Evolutionary conservation across 2,329 filamentous ascomycete genomes (phyloP).

Genomic region (Aschersonia sp.): DNA sequence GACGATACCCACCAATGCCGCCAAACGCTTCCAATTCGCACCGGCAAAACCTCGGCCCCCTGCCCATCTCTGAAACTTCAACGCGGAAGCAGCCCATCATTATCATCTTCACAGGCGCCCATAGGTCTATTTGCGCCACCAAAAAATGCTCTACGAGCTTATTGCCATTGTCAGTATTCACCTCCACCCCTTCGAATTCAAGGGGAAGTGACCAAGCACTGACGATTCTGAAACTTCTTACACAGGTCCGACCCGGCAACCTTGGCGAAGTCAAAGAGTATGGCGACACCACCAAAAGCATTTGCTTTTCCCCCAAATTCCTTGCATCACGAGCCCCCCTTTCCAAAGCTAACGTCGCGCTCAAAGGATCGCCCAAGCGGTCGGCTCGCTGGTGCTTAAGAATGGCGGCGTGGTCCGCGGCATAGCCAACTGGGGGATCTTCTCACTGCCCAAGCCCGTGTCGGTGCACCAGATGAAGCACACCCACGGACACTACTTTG

Average conservation of each 20-base stretch:
- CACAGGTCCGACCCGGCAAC: conserved; percentile 80
- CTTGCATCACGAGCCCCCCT: neutral
- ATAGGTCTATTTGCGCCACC: conserved; percentile 1
- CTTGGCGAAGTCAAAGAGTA: conserved; percentile 92
- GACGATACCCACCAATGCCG: neutral
- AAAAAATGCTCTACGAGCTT: conserved; percentile 87
- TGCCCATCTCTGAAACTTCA: neutral
- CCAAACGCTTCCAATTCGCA: neutral
- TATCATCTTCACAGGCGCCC: neutral
- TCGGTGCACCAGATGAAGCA: conserved; percentile 73
- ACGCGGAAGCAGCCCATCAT: neutral
- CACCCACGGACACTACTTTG: conserved; percentile 85
- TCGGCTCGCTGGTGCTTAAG: conserved; percentile 69
- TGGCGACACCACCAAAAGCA: conserved; percentile 16
- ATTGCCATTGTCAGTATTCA: conserved; percentile 74
- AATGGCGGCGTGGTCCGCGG: conserved; percentile 82
- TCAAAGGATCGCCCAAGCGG: conserved; percentile 68
- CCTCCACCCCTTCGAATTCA: neutral
- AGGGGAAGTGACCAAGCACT: no score
- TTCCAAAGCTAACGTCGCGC: no score
- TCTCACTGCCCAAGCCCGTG: conserved; percentile 66
- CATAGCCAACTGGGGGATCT: conserved; percentile 89
- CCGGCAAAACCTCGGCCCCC: conserved; percentile 16
- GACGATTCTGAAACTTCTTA: neutral
- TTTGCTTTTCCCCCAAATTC: conserved; percentile 2